Evolutionary conservation across 192 early-diverging fungal genomes (phyloP), one percentile per base, ranked within the genome.

Genomic region (Entomortierella chlamydospora): DNA sequence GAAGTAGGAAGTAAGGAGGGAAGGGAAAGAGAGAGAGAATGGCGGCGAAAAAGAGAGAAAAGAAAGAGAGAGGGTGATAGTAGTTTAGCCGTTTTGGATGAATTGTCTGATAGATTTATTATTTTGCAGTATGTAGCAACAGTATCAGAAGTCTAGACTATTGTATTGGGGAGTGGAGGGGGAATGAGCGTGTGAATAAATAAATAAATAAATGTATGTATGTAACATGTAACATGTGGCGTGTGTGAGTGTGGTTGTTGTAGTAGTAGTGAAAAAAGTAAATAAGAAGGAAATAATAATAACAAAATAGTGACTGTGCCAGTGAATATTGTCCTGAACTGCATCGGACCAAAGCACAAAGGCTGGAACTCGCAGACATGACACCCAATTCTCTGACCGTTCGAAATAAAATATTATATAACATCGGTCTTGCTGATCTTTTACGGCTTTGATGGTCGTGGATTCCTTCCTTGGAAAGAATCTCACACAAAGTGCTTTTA

Each of bases 401-500:
- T 56, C 76, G 68, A 70, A 79, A 78, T 70, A 55, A 66, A 57
- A 69, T 55, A 53, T 61, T 66, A 7, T 7, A 10, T 37, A 65
- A 70, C 76, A 58, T 68, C 61, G 22, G 68, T 79, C 76, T 77
- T 54, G 76, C 61, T 66, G 62, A 70, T 79, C 76, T 66, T 70
- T 79, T 79, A 79, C 76, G 76, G 76, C 76, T 70, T 70, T 70
- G 76, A 79, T 49, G 68, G 76, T 79, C 76, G 67, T 79, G 37
- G 76, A 79, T 79, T 79, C 50, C 67, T 33, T 63, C 64, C 52
- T 23, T 30, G 47, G 45, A 34, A 58, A 57, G 41, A 79, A 79
- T 79, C 76, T 79, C 76, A 63, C 64, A 58, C 76, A 79, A 68
- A 70, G 76, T 79, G 76, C 76, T 79, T 79, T 79, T 79, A 79